Percentiles rank a stretch among this genome's conserved stretches.
These are phyloP conservation scores for Selaginella moellendorffii DNA, from an alignment of 75 land plant genomes.

Conservation along the genomic window DNA sequence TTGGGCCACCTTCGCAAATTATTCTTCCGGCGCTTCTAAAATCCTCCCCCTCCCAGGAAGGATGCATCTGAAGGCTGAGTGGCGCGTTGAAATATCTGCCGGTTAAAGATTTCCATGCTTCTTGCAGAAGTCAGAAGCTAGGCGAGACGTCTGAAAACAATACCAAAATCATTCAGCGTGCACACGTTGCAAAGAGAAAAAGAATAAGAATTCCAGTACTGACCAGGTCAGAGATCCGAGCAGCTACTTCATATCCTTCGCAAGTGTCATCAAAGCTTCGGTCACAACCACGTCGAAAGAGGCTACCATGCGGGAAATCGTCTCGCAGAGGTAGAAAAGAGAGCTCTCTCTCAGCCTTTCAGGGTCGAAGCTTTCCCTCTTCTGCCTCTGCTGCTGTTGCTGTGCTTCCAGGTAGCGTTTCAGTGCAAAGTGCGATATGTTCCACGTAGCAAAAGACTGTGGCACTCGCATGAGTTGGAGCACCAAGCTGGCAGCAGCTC, in stretches of 20 bases:
- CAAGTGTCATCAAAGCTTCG: neutral
- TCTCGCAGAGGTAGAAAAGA: neutral
- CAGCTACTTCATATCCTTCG: neutral
- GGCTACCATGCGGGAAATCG: neutral
- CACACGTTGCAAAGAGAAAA: no score
- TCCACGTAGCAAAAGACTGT: conserved; percentile 44
- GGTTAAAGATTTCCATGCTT: neutral
- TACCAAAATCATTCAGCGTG: no score
- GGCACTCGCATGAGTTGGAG: conserved; percentile 58
- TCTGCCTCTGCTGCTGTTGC: neutral
- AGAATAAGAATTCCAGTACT: no score
- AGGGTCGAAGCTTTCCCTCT: neutral
- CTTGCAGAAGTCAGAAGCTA: no score
- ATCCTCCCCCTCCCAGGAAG: no score
- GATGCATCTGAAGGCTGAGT: no score
- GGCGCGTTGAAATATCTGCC: neutral
- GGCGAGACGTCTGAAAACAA: no score
- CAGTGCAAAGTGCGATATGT: conserved; percentile 43
- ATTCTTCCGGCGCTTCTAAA: no score
- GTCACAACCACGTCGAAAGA: neutral
- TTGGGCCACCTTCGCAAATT: no score
- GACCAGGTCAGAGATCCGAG: neutral
- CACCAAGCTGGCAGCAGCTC: conserved; percentile 56
- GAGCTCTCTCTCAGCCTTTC: neutral
- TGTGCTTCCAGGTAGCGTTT: conserved; percentile 29